A percentile compares a stretch with the other conserved stretches of the same genome.
phyloP scores from a whole-genome alignment of 169 alveolate genomes.

The Cystoisospora suis region DNA sequence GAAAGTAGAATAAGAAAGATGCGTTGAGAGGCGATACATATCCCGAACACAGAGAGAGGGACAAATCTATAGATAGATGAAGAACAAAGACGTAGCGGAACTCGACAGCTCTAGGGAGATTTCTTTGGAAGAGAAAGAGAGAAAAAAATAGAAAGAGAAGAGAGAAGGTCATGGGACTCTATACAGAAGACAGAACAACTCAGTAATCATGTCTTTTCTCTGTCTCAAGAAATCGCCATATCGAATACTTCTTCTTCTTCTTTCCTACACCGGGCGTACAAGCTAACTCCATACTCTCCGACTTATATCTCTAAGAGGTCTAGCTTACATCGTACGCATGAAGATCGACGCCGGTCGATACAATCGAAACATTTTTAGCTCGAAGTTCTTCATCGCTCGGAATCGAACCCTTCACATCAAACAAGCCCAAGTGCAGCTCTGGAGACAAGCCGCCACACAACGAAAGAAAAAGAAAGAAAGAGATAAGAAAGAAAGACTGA shows the following conservation, averaged over 20 bases:
- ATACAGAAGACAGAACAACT: not conserved
- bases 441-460: not conserved
- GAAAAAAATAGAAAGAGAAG: not conserved
- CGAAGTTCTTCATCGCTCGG: not conserved
- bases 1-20: no score
- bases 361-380: not conserved
- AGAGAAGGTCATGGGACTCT: not conserved
- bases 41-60: no score
- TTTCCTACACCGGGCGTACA: not conserved
- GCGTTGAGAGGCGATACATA: no score
- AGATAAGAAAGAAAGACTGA: not conserved
- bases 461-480: not conserved
- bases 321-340: conserved; percentile 24
- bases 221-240: not conserved
- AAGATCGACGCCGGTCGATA: not conserved
- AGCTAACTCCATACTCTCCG: not conserved
- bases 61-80: no score
- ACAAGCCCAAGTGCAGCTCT: conserved; percentile 23
- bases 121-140: not conserved
- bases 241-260: not conserved
- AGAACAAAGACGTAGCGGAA: no score
- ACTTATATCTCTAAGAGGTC: not conserved
- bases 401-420: not conserved
- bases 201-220: not conserved
- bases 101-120: no score